Evolutionary conservation across 129 eudicot genomes (phyloP), one percentile per base, ranked within the genome.

Genomic region (Lonicera japonica): DNA sequence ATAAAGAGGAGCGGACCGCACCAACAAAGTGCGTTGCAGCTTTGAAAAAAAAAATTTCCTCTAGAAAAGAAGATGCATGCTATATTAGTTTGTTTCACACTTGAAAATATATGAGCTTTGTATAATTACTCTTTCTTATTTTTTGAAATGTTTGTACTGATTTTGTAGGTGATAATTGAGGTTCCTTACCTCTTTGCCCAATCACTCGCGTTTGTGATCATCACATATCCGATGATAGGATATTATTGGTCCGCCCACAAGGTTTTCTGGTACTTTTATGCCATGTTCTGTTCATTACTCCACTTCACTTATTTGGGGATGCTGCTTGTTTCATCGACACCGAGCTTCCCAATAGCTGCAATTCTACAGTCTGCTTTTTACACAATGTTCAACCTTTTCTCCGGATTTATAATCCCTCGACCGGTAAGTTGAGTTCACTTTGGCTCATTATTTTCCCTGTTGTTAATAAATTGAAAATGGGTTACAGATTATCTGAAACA

Each of bases 221-320:
- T 85, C 21, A 79, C 87, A 1, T 84, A 84, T 70, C 88, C 96
- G 2, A 80, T 83, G 88, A 81, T 83, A 24, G 86, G 88, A 21
- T 83, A 75, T 54, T 70, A 70, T 63, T 78, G 77, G 79, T 75
- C 95, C 9, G 77, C 79, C 5, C 66, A 72, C 56, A 86, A 86
- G 73, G 73, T 83, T 1, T 70, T 80, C 29, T 77, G 82, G 80
- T 86, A 83, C 70, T 80, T 81, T 60, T 87, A 80, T 63, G 7
- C 80, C 64, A 78, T 81, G 74, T 75, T 79, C 56, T 87, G 83
- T 46, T 59, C 95, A 43, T 43, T 80, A 69, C 24, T 83, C 59
- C 80, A 83, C 75, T 88, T 73, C 72, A 79, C 68, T 8, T 88
- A 84, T 64, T 21, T 76, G 59, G 94, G 89, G 46, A 88, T 88